Evolutionary conservation across 305 asterid genomes (phyloP), one percentile per base, ranked within the genome.

Genomic region (Fraxinus nigra): DNA sequence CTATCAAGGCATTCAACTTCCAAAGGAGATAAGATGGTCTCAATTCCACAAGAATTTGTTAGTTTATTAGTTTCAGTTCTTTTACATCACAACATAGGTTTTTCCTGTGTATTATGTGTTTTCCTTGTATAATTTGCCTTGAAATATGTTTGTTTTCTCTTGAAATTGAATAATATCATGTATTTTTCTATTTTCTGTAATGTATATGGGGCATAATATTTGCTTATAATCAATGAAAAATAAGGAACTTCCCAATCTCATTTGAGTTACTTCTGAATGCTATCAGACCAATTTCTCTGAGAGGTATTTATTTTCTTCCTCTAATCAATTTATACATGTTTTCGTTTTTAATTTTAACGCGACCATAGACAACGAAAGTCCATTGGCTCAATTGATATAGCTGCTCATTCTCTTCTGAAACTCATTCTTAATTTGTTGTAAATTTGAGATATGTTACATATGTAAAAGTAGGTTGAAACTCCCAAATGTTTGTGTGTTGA

Each of bases 1-100:
- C 83, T 38, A 87, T 89, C 38, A 87, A 59, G 84, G 56, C 79
- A 20, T 83, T 86, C 86, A 88, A 85, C 54, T 86, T 88, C 86
- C 88, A 88, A 34, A 86, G 80, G 82, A 82, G 89, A 77, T 86
- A 33, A 70, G 40, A 70, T 70, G 75, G 10, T 4, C 75, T 28
- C 35, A 28, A 69, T 69, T 30, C 75, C 43, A 30, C 9, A 30
- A 32, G 40, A 30, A 35, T 69, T 8, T 69, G 9, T 30, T 32
- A 30, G 20, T 28, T 69, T 30, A 22, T 28, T 69, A 13, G 4
- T 63, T 30, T 20, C 14, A 63, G 33, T 63, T 22, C 33, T 63
- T 22, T 8, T 24, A 61, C 8, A 61, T 20, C 70, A 56, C 5
- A 56, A 5, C 67, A 61, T 7, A 63, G 16, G 33, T 63, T 63